A percentile compares a stretch with the other conserved stretches of the same genome.
These are phyloP conservation scores for Candida lessepsii DNA, from an alignment of 805 yeast genomes.

Conservation along the genomic window DNA sequence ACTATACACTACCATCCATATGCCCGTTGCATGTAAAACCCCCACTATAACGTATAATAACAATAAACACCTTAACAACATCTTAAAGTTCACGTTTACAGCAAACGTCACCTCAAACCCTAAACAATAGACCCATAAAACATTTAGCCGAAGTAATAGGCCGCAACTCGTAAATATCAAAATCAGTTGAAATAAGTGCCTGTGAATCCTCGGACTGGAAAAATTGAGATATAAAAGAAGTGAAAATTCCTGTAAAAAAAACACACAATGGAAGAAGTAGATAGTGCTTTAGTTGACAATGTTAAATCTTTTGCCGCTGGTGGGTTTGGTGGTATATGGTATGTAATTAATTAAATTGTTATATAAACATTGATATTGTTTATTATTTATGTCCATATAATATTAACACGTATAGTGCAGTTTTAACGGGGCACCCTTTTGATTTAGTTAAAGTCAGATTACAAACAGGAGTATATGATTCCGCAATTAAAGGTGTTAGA, in stretches of 20 bases:
- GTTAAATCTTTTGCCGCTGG: conserved; percentile 87
- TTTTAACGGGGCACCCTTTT: conserved; percentile 93
- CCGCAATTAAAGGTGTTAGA: conserved; percentile 66
- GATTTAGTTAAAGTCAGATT: conserved; percentile 89
- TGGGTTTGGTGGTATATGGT: conserved; percentile 88
- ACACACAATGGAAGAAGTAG: conserved; percentile 41
- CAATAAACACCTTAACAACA: background rate
- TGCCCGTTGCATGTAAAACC: background rate
- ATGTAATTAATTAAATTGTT: too few relatives aligned
- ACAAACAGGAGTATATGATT: conserved; percentile 73
- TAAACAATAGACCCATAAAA: background rate
- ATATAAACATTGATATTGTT: too few relatives aligned
- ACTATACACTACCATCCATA: background rate
- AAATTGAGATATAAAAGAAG: conserved; percentile 3
- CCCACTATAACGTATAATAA: background rate
- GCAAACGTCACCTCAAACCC: background rate
- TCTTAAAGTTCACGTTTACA: background rate
- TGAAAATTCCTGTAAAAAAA: conserved; percentile 3
- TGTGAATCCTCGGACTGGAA: conserved; percentile 8
- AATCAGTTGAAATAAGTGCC: conserved; percentile 7
- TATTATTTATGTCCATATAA: too few relatives aligned
- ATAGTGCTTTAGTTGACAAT: conserved; percentile 63
- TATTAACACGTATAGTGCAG: conserved; percentile 57
- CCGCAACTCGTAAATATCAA: conserved; percentile 6
- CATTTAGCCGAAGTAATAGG: background rate